Base-by-base conservation (phyloP, 208 protist species). In the Trypanosoma vivax region DNA sequence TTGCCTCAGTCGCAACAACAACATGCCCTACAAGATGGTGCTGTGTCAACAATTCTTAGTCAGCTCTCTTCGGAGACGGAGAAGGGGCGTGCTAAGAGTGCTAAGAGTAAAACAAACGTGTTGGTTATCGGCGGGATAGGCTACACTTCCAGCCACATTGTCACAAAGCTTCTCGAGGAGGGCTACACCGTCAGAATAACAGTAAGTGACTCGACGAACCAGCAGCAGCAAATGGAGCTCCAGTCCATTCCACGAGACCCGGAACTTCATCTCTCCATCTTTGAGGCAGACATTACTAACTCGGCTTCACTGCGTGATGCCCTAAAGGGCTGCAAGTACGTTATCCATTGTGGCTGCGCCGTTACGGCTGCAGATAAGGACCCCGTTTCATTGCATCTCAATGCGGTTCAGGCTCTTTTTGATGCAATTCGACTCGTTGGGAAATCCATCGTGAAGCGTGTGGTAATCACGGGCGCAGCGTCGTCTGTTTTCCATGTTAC, bases 101-200 rank as follows among this genome's bases (percentile, higher is more conserved):
- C 73, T 0, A 87, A 86, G 60, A 87, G 74, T 59, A 94, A 91
- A 64, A 82, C 80, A 11, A 60, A 76, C 43, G 88, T 95, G 1
- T 68, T 95, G 21, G 83, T 95, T n/a, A 78, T 92, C 55, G 88
- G 84, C 25, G 88, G 88, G 21, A 80, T 71, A 45, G 79, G 77
- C 16, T 95, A 91, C 72, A 69, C 91, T 13, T 72, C 80, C 2
- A 84, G 77, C 53, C 83, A 95, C 68, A 73, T 92, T 27, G 70
- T 95, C n/a, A 59, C 59, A 4, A 85, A 79, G 66, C 70, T 91
- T 27, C 84, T 95, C 0, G 74, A 88, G n/a, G 82, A 76, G 2
- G 88, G 85, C 28, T 92, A 92, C 78, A 90, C 68, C 7, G 88
- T 95, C 19, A 84, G 88, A 43, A 64, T 88, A 50, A 83, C 80